Evolutionary conservation across 495 filamentous ascomycete species (phyloP), one percentile per base, ranked within the genome.

Genomic region (Penicillium dipodomyicola): DNA sequence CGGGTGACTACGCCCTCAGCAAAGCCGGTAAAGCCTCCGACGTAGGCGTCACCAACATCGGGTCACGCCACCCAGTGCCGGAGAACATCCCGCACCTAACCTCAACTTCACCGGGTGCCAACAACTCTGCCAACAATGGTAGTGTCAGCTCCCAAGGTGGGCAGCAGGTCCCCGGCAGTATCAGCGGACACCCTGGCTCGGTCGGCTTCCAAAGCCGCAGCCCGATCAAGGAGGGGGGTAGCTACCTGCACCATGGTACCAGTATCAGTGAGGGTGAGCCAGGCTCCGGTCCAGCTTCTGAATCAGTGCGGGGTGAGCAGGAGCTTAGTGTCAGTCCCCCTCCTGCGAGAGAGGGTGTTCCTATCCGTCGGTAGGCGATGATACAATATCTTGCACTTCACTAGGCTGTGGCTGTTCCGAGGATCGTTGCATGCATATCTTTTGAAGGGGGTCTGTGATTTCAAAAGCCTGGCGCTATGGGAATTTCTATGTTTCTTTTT

Each of bases 21-120:
- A 97, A 98, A 80, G 95, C 94, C 44, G 94, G 95, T 71, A 98
- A 97, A 76, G 91, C 91, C 70, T 89, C 92, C 58, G 89, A 94
- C 70, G 87, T 93, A 65, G 94, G 93, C 67, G 91, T 95, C 33
- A 94, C 93, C 70, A 88, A 85, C 69, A 90, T 98, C 69, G 94
- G 94, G 62, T 90, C 88, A 60, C 88, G 95, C 72, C 94, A 98
- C 73, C 94, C 94, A 30, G 84, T 92, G 48, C 94, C 94, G 53
- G 93, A 98, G 73, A 80, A 96, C 75, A 98, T 98, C 77, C 94
- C 94, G 25, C 94, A 98, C 72, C 80, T 92, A 56, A 84, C 88
- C 30, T 86, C 89, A 53, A 85, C 88, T 35, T 89, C 89, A 41
- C 86, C 89, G 23, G 72, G 77, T 67, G 75, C 79, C 59, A 78